These are phyloP conservation scores for Penicillium roqueforti DNA, from an alignment of 495 filamentous ascomycete genomes.

Conservation along the genomic window DNA sequence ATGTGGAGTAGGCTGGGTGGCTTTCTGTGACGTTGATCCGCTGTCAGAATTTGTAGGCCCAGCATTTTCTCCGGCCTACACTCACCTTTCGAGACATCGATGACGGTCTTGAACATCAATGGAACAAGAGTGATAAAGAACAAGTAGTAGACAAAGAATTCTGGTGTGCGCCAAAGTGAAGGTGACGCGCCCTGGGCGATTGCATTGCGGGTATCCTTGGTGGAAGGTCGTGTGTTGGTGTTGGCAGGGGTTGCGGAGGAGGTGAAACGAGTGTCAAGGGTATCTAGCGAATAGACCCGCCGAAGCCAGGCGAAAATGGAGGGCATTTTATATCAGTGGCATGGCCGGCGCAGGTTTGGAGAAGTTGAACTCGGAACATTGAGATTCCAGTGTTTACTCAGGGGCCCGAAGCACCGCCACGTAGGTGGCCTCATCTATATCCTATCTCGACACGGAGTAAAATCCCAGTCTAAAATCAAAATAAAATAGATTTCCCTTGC, in stretches of 20 bases:
- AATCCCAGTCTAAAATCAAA: background rate
- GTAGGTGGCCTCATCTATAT: constrained; percentile 1
- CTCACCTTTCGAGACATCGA: constrained; percentile 83
- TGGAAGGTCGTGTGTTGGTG: constrained; percentile 38
- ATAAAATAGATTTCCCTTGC: background rate
- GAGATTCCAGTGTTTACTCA: constrained; percentile 14
- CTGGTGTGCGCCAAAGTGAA: constrained; percentile 78
- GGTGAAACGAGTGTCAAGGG: constrained; percentile 88
- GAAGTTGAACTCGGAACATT: background rate
- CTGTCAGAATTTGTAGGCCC: constrained; percentile 13
- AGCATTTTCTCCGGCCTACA: background rate
- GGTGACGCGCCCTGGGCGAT: constrained; percentile 44
- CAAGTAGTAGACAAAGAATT: constrained; percentile 81
- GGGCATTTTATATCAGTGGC: constrained; percentile 36
- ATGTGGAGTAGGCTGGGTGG: constrained; percentile 77
- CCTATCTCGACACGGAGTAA: background rate
- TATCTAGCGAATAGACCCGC: constrained; percentile 77
- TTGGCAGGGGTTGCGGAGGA: constrained; percentile 65
- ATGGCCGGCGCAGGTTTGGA: constrained; percentile 22
- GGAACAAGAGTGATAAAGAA: constrained; percentile 65
- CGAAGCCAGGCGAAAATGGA: constrained; percentile 35
- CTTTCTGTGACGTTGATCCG: constrained; percentile 67
- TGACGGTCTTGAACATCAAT: constrained; percentile 84
- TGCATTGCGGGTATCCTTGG: constrained; percentile 45
- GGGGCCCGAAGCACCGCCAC: constrained; percentile 11